phyloP scores from a whole-genome alignment of 192 early-diverging fungal species.

The Backusella sp. region DNA sequence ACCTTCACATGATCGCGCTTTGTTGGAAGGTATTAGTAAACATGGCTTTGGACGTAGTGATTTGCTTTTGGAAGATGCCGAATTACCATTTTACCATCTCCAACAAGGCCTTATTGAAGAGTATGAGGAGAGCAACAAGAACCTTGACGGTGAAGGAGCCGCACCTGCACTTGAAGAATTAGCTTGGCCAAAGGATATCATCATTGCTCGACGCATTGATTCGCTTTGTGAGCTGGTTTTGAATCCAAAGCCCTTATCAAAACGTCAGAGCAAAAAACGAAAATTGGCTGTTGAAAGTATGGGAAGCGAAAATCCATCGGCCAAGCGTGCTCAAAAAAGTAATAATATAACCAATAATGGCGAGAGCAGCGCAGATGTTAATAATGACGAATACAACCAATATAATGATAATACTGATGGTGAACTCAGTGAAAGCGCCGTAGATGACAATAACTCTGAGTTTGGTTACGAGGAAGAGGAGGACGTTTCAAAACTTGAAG shows the following conservation, averaged over 20 bases:
- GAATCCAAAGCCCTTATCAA: constrained; percentile 47
- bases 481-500: not conserved
- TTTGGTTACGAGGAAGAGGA: not conserved
- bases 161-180: constrained; percentile 25
- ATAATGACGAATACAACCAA: not conserved
- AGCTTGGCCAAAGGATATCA: constrained; percentile 54
- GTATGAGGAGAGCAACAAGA: not conserved
- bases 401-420: not conserved
- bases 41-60: constrained; percentile 70
- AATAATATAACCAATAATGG: not conserved
- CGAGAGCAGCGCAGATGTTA: not conserved
- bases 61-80: constrained; percentile 59
- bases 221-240: constrained; percentile 50
- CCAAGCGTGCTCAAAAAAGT: not conserved
- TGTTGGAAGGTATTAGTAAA: constrained; percentile 67
- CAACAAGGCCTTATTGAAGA: constrained; percentile 26
- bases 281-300: constrained; percentile 8
- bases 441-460: not conserved
- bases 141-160: constrained; percentile 11
- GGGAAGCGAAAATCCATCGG: not conserved
- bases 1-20: constrained; percentile 61
- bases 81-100: constrained; percentile 50
- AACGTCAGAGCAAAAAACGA: constrained; percentile 34
- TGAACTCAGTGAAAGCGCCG: not conserved
- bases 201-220: constrained; percentile 53